phyloP scores from a whole-genome alignment of 768 basidiomycete genomes.

The Boletus rufocinnamomeus region DNA sequence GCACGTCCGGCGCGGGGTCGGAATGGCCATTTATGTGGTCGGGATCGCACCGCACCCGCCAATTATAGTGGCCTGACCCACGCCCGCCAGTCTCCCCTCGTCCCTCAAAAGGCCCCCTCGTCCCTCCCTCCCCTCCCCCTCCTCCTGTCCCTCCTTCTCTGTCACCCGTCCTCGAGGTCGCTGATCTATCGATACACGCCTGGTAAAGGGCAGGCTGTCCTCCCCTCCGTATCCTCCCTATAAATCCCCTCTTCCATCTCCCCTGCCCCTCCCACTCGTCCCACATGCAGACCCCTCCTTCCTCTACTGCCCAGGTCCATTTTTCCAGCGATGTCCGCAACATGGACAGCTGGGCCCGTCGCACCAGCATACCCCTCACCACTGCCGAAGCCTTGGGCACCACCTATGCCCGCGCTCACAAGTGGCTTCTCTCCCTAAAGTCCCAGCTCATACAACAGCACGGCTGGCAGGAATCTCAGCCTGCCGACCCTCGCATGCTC shows the following conservation, averaged over 20 bases:
- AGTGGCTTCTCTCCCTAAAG: conserved; percentile 69
- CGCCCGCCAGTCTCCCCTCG: conserved; percentile 33
- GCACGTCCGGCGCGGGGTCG: conserved; percentile 65
- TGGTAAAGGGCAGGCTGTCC: conserved; percentile 36
- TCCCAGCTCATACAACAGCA: conserved; percentile 64
- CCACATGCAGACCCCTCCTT: conserved; percentile 36
- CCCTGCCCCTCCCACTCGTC: not conserved
- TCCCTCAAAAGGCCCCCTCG: conserved; percentile 45
- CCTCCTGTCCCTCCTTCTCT: conserved; percentile 29
- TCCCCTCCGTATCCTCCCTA: conserved; percentile 18
- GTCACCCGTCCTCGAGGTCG: conserved; percentile 27
- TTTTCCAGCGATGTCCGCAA: conserved; percentile 79
- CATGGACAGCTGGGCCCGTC: conserved; percentile 82
- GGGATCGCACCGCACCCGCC: conserved; percentile 56
- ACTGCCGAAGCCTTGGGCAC: conserved; percentile 80
- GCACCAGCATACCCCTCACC: conserved; percentile 79
- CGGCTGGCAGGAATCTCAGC: conserved; percentile 64
- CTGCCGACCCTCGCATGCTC: conserved; percentile 69
- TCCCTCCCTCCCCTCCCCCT: conserved; percentile 29
- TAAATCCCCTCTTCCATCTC: conserved; percentile 23
- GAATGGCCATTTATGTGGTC: conserved; percentile 54
- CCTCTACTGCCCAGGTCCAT: conserved; percentile 59
- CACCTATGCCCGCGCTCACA: conserved; percentile 79
- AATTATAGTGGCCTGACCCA: conserved; percentile 47
- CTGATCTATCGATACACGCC: conserved; percentile 25